Base-by-base conservation (phyloP, 116 monocot species). In the Posidonia oceanica region DNA sequence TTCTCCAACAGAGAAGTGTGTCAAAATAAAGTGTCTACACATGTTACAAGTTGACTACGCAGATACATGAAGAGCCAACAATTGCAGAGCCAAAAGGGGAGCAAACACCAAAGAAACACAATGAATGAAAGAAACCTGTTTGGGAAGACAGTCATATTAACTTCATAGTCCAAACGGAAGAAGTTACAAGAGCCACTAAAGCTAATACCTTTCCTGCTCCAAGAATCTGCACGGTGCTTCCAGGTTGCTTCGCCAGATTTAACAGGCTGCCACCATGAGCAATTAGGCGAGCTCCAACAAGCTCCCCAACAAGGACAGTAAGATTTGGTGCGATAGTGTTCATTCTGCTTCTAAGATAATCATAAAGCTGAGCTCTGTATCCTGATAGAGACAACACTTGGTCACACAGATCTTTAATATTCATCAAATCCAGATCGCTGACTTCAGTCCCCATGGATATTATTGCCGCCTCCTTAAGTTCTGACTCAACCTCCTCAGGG, bases 381-480 rank as follows among this genome's bases (percentile, higher is more conserved):
- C 91, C 97, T 7, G 91, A 78, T 81, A 97, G 87, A 58, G 91
- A 71, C 40, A 97, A 64, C 29, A 97, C 97, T 75, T 97, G 97
- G 68, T 91, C 89, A 42, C 91, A 91, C 17, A 97, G 84, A 20
- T 83, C 87, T 66, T 63, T 89, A 29, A 92, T 97, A 71, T 91
- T 97, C 64, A 56, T 29, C 65, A 91, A 80, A 22, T 97, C 97
- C 21, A 92, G 64, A 36, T 89, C 92, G 74, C 80, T 89, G 59
- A 97, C 85, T 87, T 97, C 92, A 61, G 92, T 97, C 51, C 97
- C 97, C 97, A 97, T 97, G 53, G 97, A 97, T 80, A 87, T 91
- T 14, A 82, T 76, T 15, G 92, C 81, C 62, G 89, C 81, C 64
- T 82, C 97, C 70, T 97, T 92, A 15, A 97, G 72, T 63, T 87